Conservation (phyloP, 2,329 filamentous ascomycete species). For the Ascochyta pisi region DNA sequence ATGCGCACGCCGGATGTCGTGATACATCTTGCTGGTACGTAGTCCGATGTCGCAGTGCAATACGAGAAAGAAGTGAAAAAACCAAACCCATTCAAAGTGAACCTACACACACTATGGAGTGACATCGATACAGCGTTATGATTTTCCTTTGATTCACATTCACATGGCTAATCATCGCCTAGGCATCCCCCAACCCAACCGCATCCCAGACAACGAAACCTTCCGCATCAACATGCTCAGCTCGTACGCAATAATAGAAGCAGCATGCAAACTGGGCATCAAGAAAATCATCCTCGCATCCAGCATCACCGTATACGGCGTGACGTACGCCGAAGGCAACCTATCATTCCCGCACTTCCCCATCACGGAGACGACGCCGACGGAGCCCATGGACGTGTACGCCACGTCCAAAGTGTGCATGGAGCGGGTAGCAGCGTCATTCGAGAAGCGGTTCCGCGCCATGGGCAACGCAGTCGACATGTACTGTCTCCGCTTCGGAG, state of each 20-base stretch:
- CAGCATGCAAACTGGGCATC: conserved; percentile 65
- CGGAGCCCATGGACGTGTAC: conserved; percentile 66
- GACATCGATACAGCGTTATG: background rate
- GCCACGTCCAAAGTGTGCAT: conserved; percentile 65
- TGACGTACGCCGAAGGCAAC: conserved; percentile 63
- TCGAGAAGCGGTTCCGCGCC: conserved; percentile 58
- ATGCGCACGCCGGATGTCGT: conserved; percentile 61
- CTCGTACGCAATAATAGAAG: conserved; percentile 66
- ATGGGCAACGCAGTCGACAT: conserved; percentile 55
- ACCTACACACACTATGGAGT: background rate
- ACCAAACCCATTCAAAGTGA: background rate
- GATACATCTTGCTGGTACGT: conserved; percentile 63
- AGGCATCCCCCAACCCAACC: conserved; percentile 61
- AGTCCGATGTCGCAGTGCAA: background rate
- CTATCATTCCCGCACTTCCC: conserved; percentile 64
- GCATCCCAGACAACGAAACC: conserved; percentile 65
- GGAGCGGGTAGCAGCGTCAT: conserved; percentile 62
- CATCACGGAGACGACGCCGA: conserved; percentile 63
- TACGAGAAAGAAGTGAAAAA: background rate
- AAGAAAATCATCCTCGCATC: conserved; percentile 67
- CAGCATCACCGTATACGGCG: conserved; percentile 65
- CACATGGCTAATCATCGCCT: background rate
- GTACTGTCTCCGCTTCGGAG: conserved; percentile 65
- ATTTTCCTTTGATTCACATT: background rate
- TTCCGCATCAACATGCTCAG: conserved; percentile 53